These are phyloP conservation scores for Paramecium octaurelia DNA, from an alignment of 73 alveolate genomes.

Conservation along the genomic window DNA sequence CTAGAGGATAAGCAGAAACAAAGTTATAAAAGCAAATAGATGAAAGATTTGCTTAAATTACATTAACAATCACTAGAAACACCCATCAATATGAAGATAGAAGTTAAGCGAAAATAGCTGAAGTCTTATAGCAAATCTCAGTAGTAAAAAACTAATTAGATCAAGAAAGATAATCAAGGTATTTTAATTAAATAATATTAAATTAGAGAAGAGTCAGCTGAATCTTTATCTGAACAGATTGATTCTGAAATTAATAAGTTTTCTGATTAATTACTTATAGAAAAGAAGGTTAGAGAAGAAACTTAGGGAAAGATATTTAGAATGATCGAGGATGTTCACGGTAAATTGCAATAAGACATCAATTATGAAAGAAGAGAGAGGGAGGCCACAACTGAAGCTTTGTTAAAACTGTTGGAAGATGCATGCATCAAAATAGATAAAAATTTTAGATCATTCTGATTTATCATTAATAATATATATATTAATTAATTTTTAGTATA, in stretches of 20 bases:
- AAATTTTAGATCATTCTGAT: constrained; percentile 32
- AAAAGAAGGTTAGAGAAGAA: constrained; percentile 50
- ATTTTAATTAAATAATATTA: background rate
- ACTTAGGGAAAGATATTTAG: constrained; percentile 51
- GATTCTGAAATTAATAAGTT: constrained; percentile 39
- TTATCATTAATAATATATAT: background rate
- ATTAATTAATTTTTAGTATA: background rate
- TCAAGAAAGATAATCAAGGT: constrained; percentile 27
- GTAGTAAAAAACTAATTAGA: constrained; percentile 21
- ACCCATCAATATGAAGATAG: constrained; percentile 51
- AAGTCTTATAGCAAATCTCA: background rate
- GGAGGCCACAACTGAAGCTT: constrained; percentile 47
- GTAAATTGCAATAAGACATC: constrained; percentile 23
- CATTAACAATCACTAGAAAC: constrained; percentile 32
- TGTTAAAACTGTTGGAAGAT: constrained; percentile 31
- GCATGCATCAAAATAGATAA: constrained; percentile 51
- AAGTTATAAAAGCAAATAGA: background rate
- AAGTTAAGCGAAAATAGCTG: constrained; percentile 37
- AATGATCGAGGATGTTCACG: constrained; percentile 51
- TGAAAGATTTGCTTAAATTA: constrained; percentile 50
- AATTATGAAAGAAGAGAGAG: constrained; percentile 33
- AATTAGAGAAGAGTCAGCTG: constrained; percentile 39
- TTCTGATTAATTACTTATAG: constrained; percentile 3
- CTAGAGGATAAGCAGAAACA: constrained; percentile 20
- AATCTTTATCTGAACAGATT: constrained; percentile 6